Conservation (phyloP, 73 alveolate genomes). For the Paraurostyla sp. region DNA sequence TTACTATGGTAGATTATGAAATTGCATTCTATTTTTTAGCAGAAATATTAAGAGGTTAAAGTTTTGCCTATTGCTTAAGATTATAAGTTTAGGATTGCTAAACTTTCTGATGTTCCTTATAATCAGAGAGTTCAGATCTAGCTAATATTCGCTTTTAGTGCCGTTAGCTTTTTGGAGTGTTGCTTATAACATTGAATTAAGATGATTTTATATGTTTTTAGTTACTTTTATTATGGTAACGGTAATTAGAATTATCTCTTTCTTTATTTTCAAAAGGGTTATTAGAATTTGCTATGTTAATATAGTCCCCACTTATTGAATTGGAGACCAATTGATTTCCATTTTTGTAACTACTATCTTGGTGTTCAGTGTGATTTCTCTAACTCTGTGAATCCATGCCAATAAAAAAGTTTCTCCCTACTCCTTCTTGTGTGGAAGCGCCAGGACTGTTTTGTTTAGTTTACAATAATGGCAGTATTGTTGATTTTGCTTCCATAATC, state of each 20-base stretch:
- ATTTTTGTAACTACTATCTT: too few species aligned
- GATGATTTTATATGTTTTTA: too few species aligned
- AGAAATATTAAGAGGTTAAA: too few species aligned
- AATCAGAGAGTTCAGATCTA: not conserved
- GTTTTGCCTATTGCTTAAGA: not conserved
- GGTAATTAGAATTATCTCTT: too few species aligned
- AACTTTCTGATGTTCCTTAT: not conserved
- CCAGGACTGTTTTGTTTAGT: slow-evolving; percentile 33
- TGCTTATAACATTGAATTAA: too few species aligned
- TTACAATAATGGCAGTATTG: not conserved
- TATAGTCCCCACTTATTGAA: too few species aligned
- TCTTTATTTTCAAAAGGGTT: too few species aligned
- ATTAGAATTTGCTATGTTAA: not conserved
- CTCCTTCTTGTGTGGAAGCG: not conserved
- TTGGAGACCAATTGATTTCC: too few species aligned
- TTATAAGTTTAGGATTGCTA: not conserved
- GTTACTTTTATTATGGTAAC: too few species aligned
- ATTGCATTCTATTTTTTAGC: not conserved
- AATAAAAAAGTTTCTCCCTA: not conserved
- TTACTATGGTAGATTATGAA: too few species aligned
- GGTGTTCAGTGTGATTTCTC: too few species aligned
- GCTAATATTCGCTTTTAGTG: not conserved
- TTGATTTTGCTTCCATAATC: slow-evolving; percentile 14
- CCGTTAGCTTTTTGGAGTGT: not conserved
- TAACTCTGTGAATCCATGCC: not conserved